A percentile compares a stretch with the other conserved stretches of the same genome.
Conservation (phyloP, 495 filamentous ascomycete genomes). For the Penicillium roqueforti region DNA sequence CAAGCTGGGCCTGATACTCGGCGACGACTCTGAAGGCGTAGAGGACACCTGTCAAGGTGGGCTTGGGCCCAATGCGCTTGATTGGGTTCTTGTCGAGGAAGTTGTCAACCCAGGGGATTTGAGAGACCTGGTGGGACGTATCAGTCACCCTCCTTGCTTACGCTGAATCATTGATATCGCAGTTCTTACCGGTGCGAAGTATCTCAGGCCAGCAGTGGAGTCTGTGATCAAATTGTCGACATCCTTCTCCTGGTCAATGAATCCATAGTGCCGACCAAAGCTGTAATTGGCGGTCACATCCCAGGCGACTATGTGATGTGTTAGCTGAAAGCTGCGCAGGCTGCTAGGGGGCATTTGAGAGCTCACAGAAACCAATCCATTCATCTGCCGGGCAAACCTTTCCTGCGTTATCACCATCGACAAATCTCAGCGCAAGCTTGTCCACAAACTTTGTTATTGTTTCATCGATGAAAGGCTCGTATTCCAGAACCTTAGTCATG, state of each 20-base stretch:
- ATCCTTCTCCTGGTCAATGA: slow-evolving; percentile 39
- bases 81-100: slow-evolving; percentile 48
- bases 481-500: slow-evolving; percentile 32
- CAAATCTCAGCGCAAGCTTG: slow-evolving; percentile 20
- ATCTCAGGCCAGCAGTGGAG: slow-evolving; percentile 17
- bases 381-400: slow-evolving; percentile 30
- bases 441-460: slow-evolving; percentile 21
- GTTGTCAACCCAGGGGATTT: slow-evolving; percentile 46
- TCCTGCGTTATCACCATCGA: slow-evolving; percentile 13
- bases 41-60: slow-evolving; percentile 20
- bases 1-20: slow-evolving; percentile 20
- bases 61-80: slow-evolving; percentile 22
- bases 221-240: slow-evolving; percentile 29
- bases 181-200: slow-evolving; percentile 20
- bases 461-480: slow-evolving; percentile 31
- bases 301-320: slow-evolving; percentile 31
- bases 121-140: slow-evolving; percentile 27
- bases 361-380: slow-evolving; percentile 43
- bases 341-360: neutral
- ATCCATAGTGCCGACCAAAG: slow-evolving; percentile 38
- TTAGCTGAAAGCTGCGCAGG: neutral
- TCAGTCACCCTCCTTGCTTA: neutral
- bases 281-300: slow-evolving; percentile 42
- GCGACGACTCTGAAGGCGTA: slow-evolving; percentile 24
- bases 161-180: neutral